Conservation (phyloP, 129 eudicot species). For the Lactuca sativa region DNA sequence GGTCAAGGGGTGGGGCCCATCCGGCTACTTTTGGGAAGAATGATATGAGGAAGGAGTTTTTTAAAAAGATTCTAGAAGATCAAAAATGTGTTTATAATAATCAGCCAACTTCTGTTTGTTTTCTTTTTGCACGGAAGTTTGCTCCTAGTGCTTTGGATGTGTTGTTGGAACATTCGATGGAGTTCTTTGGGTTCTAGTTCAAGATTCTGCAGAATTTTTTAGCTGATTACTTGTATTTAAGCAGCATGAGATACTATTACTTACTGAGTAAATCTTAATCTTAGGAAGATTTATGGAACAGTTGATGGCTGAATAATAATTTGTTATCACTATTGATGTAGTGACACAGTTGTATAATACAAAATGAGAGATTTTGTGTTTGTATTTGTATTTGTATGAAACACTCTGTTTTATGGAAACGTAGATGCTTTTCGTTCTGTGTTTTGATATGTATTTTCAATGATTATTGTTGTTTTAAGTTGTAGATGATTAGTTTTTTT, state of each 20-base stretch:
- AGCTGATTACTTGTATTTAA: not conserved
- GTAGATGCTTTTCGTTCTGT: not conserved
- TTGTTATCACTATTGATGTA: slow-evolving; percentile 18
- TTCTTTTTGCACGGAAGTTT: slow-evolving; percentile 89
- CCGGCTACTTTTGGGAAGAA: slow-evolving; percentile 73
- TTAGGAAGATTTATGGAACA: slow-evolving; percentile 13
- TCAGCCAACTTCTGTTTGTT: slow-evolving; percentile 54
- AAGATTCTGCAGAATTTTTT: not conserved
- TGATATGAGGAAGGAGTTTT: slow-evolving; percentile 48
- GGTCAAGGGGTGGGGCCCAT: slow-evolving; percentile 94
- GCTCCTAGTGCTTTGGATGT: slow-evolving; percentile 72
- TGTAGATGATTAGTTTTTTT: too few species aligned
- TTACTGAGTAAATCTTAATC: slow-evolving; percentile 5
- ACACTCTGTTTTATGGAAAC: not conserved
- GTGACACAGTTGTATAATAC: slow-evolving; percentile 27
- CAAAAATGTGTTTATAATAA: slow-evolving; percentile 51
- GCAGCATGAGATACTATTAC: not conserved
- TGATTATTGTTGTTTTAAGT: too few species aligned
- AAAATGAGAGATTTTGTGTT: slow-evolving; percentile 17
- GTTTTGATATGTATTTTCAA: too few species aligned
- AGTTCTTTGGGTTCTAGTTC: slow-evolving; percentile 64
- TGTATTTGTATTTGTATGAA: slow-evolving; percentile 31
- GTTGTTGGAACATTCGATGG: slow-evolving; percentile 54
- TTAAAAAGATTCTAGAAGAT: slow-evolving; percentile 43
- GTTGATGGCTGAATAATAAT: slow-evolving; percentile 29